Evolutionary conservation across 2,329 filamentous ascomycete genomes (phyloP).

Genomic region (Colletotrichum siamense): DNA sequence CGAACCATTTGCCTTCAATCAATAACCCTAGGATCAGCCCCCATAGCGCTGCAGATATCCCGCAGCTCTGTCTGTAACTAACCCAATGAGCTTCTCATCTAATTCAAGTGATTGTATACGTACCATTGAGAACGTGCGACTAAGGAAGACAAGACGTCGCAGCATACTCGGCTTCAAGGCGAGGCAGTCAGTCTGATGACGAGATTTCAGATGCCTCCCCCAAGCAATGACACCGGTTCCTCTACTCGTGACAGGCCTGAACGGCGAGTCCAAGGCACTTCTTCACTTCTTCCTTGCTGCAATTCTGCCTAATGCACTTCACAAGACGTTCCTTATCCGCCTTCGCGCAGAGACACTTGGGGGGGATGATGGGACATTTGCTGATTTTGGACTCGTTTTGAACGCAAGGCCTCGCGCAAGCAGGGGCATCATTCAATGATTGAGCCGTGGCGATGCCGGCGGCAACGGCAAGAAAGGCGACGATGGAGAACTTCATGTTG

Average conservation of each 20-base stretch:
- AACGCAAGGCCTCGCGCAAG: neutral
- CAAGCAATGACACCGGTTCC: neutral
- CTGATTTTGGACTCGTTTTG: neutral
- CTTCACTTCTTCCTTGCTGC: neutral
- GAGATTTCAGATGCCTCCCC: neutral
- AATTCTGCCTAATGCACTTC: neutral
- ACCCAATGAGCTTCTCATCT: neutral
- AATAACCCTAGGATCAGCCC: neutral
- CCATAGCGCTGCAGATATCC: neutral
- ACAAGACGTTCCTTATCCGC: neutral
- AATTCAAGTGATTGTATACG: neutral
- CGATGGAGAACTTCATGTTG: slow-evolving; percentile 2
- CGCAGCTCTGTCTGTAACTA: neutral
- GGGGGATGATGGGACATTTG: neutral
- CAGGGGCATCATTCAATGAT: neutral
- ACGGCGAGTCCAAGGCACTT: neutral
- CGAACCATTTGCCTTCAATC: neutral
- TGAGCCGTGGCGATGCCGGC: neutral
- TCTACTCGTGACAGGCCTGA: neutral
- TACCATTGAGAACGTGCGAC: neutral
- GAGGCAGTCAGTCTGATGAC: neutral
- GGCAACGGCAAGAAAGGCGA: neutral
- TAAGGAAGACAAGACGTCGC: neutral
- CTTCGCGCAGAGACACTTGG: slow-evolving; percentile 12
- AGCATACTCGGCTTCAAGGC: neutral